phyloP scores from a whole-genome alignment of 2,329 filamentous ascomycete species.

The Fusarium acutatum region DNA sequence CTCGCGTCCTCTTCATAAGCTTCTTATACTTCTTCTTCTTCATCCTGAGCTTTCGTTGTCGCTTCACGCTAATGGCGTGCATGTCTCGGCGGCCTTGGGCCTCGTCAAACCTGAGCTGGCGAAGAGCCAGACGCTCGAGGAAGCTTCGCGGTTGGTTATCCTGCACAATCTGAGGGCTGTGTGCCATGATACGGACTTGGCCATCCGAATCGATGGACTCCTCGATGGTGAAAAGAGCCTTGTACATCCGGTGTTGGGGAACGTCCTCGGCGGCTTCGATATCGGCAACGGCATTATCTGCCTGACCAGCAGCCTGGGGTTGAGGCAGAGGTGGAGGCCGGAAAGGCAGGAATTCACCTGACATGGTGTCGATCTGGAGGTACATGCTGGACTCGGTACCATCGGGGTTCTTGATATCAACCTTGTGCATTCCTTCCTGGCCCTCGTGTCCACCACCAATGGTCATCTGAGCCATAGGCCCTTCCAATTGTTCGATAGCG shows the following conservation, averaged over 20 bases:
- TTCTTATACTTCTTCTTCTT: slow-evolving; percentile 99
- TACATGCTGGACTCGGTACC: slow-evolving; percentile 67
- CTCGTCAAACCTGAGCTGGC: slow-evolving; percentile 68
- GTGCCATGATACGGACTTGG: slow-evolving; percentile 67
- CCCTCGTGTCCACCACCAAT: slow-evolving; percentile 53
- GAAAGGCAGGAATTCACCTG: slow-evolving; percentile 80
- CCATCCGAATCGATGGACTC: slow-evolving; percentile 69
- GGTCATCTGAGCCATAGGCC: slow-evolving; percentile 63
- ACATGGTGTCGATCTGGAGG: slow-evolving; percentile 73
- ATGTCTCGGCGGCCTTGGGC: slow-evolving; percentile 65
- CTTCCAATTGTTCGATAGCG: slow-evolving; percentile 67
- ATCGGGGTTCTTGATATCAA: slow-evolving; percentile 64
- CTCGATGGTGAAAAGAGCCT: slow-evolving; percentile 72
- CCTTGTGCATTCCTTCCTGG: slow-evolving; percentile 58
- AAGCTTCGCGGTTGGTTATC: slow-evolving; percentile 64
- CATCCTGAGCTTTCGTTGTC: slow-evolving; percentile 96
- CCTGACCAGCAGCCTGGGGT: slow-evolving; percentile 59
- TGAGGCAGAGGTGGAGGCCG: slow-evolving; percentile 82
- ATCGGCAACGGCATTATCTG: slow-evolving; percentile 45
- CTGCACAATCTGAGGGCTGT: slow-evolving; percentile 66
- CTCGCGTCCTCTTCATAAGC: slow-evolving; percentile 91
- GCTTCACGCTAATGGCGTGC: slow-evolving; percentile 87
- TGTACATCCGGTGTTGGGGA: slow-evolving; percentile 66
- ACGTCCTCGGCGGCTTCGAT: slow-evolving; percentile 47
- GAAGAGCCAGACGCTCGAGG: slow-evolving; percentile 73